A percentile compares a stretch with the other conserved stretches of the same genome.
Evolutionary conservation across 139 green algal genomes (phyloP).

Genomic region (Micractinium sp.): DNA sequence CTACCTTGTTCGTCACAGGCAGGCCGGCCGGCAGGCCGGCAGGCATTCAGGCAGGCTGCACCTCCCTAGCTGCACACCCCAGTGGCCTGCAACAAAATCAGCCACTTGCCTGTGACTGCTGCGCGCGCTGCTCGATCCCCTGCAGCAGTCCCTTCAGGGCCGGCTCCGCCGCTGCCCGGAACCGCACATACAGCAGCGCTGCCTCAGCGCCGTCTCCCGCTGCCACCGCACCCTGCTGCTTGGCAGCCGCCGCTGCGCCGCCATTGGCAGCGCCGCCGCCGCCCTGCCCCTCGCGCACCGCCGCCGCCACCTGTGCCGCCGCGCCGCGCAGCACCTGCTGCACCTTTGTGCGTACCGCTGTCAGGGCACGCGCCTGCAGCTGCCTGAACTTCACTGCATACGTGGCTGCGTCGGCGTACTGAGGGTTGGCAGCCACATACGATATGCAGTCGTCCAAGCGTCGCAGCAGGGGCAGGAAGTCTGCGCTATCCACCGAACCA

Average conservation of each 20-base stretch:
- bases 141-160: conserved; percentile 82
- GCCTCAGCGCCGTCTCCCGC: conserved; percentile 82
- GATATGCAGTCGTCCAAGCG: conserved; percentile 92
- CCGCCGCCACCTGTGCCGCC: neutral
- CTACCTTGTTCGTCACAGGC: too few relatives aligned
- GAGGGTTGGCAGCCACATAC: conserved; percentile 72
- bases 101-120: conserved; percentile 12
- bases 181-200: conserved; percentile 93
- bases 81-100: neutral
- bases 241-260: neutral
- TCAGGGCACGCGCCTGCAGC: conserved; percentile 84
- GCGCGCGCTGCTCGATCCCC: conserved; percentile 76
- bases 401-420: conserved; percentile 87
- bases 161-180: conserved; percentile 87
- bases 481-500: conserved; percentile 59
- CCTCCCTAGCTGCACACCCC: too few relatives aligned
- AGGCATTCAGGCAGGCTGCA: neutral
- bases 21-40: neutral
- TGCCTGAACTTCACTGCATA: conserved; percentile 91
- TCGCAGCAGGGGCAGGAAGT: conserved; percentile 84
- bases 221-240: conserved; percentile 15
- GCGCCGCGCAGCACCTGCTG: conserved; percentile 70
- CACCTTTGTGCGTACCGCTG: conserved; percentile 76
- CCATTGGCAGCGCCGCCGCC: neutral
- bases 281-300: neutral